Evolutionary conservation across 2,329 filamentous ascomycete species (phyloP), one percentile per base, ranked within the genome.

Genomic region (Calonectria henricotiae): DNA sequence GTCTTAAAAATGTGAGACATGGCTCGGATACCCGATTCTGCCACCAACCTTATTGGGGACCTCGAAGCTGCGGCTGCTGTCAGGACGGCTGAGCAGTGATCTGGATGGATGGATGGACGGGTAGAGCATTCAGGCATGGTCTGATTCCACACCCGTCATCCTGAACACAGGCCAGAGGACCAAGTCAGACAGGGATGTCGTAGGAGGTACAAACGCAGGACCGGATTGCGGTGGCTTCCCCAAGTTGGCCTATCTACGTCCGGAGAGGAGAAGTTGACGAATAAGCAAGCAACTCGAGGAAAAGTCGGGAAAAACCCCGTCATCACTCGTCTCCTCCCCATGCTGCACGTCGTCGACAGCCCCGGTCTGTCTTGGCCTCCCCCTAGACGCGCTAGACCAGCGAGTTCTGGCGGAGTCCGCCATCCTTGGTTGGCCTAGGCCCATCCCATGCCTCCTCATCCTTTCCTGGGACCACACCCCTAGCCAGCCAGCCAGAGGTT

Each of bases 401-500:
- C 71, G 65, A 68, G 67, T 43, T 39, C 65, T 64, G 69, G 72
- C 73, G 73, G 75, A 73, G 73, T 61, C 51, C 15, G 60, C 69
- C 69, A 72, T 72, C 72, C 70, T 67, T 71, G 69, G 67, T 62
- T 70, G 68, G 68, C 62, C 61, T 37, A 32, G 66, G 43, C 61
- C 60, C 46, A 64, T 47, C 47, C 64, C 68, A 71, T 73, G 65
- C 49, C 62, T 66, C 74, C 62, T 66, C 74, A 74, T 70, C 65
- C 65, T 74, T 58, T 70, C 67, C 60, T 75, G 61, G 68, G 67
- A 66, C 64, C 64, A 66, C 74, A 72, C 75, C 70, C 73, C 74
- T 58, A 23, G 13, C 35, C 32, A 58, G 32, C 51, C 35, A 58
- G 51, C 6, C 32, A 54, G 37, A 61, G 39, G 55, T 35, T 35